A percentile compares a stretch with the other conserved stretches of the same genome.
Conservation (phyloP, 78 protist species). For the Chrysochromulina tobinii region DNA sequence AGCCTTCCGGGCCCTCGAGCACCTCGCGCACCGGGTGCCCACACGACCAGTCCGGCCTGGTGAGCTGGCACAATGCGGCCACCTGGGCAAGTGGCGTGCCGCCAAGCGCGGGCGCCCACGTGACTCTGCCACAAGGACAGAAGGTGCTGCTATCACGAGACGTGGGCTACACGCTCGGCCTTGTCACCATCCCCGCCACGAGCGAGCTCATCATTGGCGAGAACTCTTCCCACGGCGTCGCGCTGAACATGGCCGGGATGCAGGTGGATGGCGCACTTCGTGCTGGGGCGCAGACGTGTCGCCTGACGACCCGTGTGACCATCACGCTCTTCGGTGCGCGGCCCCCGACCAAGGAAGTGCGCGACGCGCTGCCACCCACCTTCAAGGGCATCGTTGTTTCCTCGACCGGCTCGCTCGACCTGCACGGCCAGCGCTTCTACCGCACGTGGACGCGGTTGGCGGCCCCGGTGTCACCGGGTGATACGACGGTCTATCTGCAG, state of each 20-base stretch:
- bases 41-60: neutral
- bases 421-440: neutral
- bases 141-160: neutral
- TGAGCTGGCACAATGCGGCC: neutral
- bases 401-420: neutral
- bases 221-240: neutral
- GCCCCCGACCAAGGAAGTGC: too few relatives aligned
- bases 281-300: neutral
- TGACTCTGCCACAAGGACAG: neutral
- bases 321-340: constrained; percentile 2
- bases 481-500: constrained; percentile 46
- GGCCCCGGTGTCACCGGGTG: constrained; percentile 53
- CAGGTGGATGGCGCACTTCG: constrained; percentile 10
- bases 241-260: neutral
- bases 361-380: neutral
- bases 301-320: neutral
- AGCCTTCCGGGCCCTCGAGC: too few relatives aligned
- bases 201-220: constrained; percentile 3
- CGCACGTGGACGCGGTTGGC: constrained; percentile 70
- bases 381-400: neutral
- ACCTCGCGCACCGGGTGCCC: neutral
- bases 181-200: neutral
- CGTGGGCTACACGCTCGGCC: neutral
- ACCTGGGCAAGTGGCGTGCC: neutral
- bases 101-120: neutral